phyloP scores from a whole-genome alignment of 2,329 filamentous ascomycete genomes.

The Colletotrichum caudatum region DNA sequence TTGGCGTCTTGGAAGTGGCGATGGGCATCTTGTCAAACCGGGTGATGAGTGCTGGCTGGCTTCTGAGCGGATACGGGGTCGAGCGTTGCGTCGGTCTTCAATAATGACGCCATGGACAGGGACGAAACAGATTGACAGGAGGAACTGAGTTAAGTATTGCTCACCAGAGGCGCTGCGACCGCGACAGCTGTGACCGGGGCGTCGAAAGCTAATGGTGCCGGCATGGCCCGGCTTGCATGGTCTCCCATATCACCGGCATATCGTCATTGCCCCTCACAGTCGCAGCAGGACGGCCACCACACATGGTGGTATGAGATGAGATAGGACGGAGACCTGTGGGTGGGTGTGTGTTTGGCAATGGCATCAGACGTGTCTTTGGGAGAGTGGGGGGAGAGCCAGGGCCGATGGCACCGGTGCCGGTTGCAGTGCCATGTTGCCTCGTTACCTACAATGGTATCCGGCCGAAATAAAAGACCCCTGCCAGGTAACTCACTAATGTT shows the following conservation, averaged over 20 bases:
- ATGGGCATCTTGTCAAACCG: conserved; percentile 59
- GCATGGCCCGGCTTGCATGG: conserved; percentile 37
- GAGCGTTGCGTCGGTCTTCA: conserved; percentile 21
- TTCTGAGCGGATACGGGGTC: conserved; percentile 35
- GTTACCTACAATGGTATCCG: too few relatives aligned
- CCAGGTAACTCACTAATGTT: too few relatives aligned
- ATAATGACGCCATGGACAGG: conserved; percentile 37
- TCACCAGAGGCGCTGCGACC: conserved; percentile 18
- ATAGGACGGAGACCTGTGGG: conserved; percentile 22
- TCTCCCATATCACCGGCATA: conserved; percentile 18
- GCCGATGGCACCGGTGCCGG: conserved; percentile 26
- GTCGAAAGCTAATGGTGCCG: conserved; percentile 28
- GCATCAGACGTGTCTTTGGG: conserved; percentile 37
- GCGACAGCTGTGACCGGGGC: conserved; percentile 14
- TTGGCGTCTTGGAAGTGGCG: conserved; percentile 54
- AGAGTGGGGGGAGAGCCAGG: conserved; percentile 19
- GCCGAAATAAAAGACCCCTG: too few relatives aligned
- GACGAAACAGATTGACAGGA: conserved; percentile 13
- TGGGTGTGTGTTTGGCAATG: conserved; percentile 5
- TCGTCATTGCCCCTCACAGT: conserved; percentile 40
- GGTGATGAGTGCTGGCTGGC: conserved; percentile 44
- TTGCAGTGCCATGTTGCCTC: conserved; percentile 37
- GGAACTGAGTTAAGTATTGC: conserved; percentile 34
- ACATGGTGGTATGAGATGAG: conserved; percentile 42
- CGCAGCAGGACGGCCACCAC: conserved; percentile 26